phyloP scores from a whole-genome alignment of 192 early-diverging fungal genomes.

The Coemansia sp. region DNA sequence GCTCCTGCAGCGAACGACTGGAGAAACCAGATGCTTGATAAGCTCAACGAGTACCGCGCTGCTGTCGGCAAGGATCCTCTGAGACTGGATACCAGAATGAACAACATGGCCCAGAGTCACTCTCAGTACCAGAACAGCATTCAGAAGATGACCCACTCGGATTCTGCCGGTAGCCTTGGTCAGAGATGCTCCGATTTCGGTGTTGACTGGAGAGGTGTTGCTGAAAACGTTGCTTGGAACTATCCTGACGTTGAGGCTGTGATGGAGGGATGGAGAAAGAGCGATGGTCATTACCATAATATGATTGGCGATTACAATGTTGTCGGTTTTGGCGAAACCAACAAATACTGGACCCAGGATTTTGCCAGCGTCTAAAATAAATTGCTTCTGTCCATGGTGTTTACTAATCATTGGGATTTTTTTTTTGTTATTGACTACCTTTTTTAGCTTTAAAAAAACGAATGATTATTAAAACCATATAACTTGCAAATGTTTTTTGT shows the following conservation, averaged over 20 bases:
- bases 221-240: slow-evolving; percentile 45
- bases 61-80: slow-evolving; percentile 28
- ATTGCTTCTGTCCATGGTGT: background rate
- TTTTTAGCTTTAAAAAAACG: background rate
- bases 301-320: slow-evolving; percentile 45
- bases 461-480: too few relatives aligned
- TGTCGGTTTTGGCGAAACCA: slow-evolving; percentile 37
- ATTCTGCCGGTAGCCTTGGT: slow-evolving; percentile 28
- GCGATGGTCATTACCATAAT: slow-evolving; percentile 35
- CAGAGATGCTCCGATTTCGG: slow-evolving; percentile 26
- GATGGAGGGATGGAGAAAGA: slow-evolving; percentile 23
- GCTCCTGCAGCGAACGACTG: slow-evolving; percentile 16
- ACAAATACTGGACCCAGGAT: slow-evolving; percentile 46
- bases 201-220: slow-evolving; percentile 31
- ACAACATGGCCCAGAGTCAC: slow-evolving; percentile 36
- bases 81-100: slow-evolving; percentile 21
- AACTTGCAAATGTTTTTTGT: background rate
- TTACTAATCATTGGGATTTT: background rate
- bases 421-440: background rate
- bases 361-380: slow-evolving; percentile 22
- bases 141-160: slow-evolving; percentile 30
- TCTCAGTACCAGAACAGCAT: slow-evolving; percentile 36
- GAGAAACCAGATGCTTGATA: slow-evolving; percentile 40
- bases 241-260: slow-evolving; percentile 21
- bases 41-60: slow-evolving; percentile 38